phyloP scores from a whole-genome alignment of 306 rosid species.

The Quercus alba region DNA sequence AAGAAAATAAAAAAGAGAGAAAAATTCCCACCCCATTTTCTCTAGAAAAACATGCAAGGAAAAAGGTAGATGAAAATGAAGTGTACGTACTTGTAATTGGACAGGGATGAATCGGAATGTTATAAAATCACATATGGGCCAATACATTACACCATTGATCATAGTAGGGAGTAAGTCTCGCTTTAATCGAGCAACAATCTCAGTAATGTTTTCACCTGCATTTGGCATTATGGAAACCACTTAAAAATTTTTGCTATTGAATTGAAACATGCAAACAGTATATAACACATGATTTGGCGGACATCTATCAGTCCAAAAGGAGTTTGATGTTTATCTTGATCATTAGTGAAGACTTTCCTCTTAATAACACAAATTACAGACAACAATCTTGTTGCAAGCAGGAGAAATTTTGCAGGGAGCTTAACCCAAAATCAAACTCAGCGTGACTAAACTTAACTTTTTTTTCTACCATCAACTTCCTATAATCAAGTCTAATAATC shows the following conservation, averaged over 20 bases:
- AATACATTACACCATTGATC: conserved; percentile 74
- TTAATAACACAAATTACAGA: background rate
- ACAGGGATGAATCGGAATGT: conserved; percentile 86
- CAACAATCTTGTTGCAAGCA: background rate
- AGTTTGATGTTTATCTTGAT: background rate
- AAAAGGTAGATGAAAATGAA: conserved; percentile 4
- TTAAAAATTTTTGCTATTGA: background rate
- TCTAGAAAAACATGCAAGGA: background rate
- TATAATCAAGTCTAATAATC: background rate
- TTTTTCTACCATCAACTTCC: background rate
- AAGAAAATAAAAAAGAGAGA: too few species aligned
- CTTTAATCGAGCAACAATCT: conserved; percentile 66
- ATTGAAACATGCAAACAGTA: background rate
- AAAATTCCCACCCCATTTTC: too few species aligned
- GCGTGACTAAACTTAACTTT: too few species aligned
- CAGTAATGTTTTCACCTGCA: conserved; percentile 69
- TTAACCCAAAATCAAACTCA: too few species aligned
- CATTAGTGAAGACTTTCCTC: background rate
- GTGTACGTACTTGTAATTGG: conserved; percentile 76
- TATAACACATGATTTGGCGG: background rate
- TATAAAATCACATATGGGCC: conserved; percentile 91
- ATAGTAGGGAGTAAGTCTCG: conserved; percentile 78
- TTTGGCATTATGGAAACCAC: conserved; percentile 16
- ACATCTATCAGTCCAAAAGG: background rate
- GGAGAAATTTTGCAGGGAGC: background rate